Evolutionary conservation across 2,329 filamentous ascomycete genomes (phyloP), one percentile per base, ranked within the genome.

Genomic region (Talaromyces marneffei): DNA sequence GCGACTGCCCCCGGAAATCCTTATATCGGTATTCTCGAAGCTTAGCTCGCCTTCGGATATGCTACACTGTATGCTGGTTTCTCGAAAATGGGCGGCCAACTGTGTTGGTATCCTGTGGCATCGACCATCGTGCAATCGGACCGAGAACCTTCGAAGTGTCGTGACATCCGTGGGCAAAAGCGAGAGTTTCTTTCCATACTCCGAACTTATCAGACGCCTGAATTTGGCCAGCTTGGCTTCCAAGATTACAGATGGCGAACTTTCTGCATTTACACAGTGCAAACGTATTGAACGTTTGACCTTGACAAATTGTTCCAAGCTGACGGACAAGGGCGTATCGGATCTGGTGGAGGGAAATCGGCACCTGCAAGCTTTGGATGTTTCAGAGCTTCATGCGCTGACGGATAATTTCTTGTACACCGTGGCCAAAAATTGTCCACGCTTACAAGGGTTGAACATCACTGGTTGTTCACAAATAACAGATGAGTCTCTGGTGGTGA

Each of bases 71-170:
- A 92, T 97, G 90, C 81, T 94, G 66, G 92, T 96, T n/a, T 97
- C 88, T 71, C 92, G 92, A 75, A 86, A 88, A 65, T 99, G 94
- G 94, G 90, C 94, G 29, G 83, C 89, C 65, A 97, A 97, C 72
- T 88, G 90, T 57, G 94, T 97, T 67, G 93, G 94, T 65, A 83
- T 96, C 66, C 82, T 99, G 23, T 99, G 94, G 94, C 92, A 97
- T 75, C 85, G 94, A 40, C 94, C 94, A 1, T 87, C 91, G 29
- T 97, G 94, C 78, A 92, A 89, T 69, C 91, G 87, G 68, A 97
- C 91, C 89, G 77, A 82, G 12, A 92, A 92, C 71, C 86, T 97
- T 69, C 81, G 86, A 69, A 88, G 80, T 66, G 94, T 99, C 66
- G 92, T 92, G 71, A 82, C 83, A 62, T 92, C 93, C 1, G 85